phyloP scores from a whole-genome alignment of 1,284 basidiomycete species.

The Pascua sp. region DNA sequence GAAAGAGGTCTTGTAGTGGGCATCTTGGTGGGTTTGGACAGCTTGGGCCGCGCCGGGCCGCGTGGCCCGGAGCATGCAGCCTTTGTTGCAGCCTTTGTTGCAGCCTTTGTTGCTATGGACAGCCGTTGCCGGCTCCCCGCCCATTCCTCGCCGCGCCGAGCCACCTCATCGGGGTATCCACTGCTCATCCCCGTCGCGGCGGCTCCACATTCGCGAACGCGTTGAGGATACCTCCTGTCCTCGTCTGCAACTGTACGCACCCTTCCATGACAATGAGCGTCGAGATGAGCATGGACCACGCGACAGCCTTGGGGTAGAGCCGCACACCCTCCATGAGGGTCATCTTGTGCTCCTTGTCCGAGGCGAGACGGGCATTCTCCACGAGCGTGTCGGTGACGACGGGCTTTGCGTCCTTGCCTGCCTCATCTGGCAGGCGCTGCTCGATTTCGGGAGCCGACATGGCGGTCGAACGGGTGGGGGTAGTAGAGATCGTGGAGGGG shows the following conservation, averaged over 20 bases:
- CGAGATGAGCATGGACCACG: conserved; percentile 51
- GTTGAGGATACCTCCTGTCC: background rate
- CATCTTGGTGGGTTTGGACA: too few relatives aligned
- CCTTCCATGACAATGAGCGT: conserved; percentile 53
- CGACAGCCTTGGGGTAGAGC: conserved; percentile 52
- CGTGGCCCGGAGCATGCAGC: too few relatives aligned
- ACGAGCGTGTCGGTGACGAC: conserved; percentile 7
- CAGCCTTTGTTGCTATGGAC: too few relatives aligned
- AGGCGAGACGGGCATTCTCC: conserved; percentile 12
- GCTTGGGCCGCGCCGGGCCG: too few relatives aligned
- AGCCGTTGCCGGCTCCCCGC: too few relatives aligned
- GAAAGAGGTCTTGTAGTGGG: background rate
- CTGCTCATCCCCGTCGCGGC: background rate
- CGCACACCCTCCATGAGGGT: conserved; percentile 40
- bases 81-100: too few relatives aligned
- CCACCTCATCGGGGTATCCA: background rate
- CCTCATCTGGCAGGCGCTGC: background rate
- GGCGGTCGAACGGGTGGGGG: background rate
- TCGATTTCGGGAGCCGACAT: background rate
- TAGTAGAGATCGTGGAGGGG: background rate
- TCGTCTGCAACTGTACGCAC: conserved; percentile 5
- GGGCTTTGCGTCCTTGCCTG: background rate
- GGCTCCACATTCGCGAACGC: background rate
- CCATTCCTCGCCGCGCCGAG: too few relatives aligned
- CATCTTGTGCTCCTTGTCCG: conserved; percentile 48